Percentiles rank a stretch among this genome's conserved stretches.
These are phyloP conservation scores for Fusarium siculi DNA, from an alignment of 2,329 filamentous ascomycete species.

Conservation along the genomic window DNA sequence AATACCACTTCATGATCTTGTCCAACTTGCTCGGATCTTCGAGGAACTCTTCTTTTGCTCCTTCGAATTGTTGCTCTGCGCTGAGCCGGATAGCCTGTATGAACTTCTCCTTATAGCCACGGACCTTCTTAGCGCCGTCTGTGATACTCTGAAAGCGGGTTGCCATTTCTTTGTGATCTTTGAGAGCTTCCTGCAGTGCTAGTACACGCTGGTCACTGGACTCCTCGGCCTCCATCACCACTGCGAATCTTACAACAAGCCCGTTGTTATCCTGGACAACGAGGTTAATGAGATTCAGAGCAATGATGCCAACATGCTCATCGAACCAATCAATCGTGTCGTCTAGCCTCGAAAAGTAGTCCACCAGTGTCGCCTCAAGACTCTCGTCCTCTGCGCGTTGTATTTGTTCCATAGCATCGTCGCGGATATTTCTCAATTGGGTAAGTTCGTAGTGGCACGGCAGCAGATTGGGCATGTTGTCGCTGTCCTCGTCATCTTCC, in stretches of 20 bases:
- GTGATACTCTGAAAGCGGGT: slow-evolving; percentile 95
- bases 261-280: slow-evolving; percentile 88
- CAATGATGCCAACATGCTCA: slow-evolving; percentile 89
- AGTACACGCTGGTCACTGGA: slow-evolving; percentile 93
- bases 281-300: slow-evolving; percentile 88
- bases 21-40: slow-evolving; percentile 85
- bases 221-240: slow-evolving; percentile 95
- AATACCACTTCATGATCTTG: slow-evolving; percentile 94
- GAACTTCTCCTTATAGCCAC: slow-evolving; percentile 98
- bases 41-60: slow-evolving; percentile 78
- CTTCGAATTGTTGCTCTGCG: slow-evolving; percentile 78
- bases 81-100: slow-evolving; percentile 80
- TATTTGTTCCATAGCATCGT: slow-evolving; percentile 97
- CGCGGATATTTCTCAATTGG: slow-evolving; percentile 89
- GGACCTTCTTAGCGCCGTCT: slow-evolving; percentile 88
- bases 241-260: slow-evolving; percentile 88
- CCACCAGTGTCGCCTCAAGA: slow-evolving; percentile 83
- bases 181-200: slow-evolving; percentile 92
- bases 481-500: slow-evolving; percentile 85
- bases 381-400: slow-evolving; percentile 77
- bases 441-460: slow-evolving; percentile 93
- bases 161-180: slow-evolving; percentile 95
- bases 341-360: slow-evolving; percentile 89
- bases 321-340: slow-evolving; percentile 94
- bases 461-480: slow-evolving; percentile 92